Base-by-base conservation (phyloP, 768 basidiomycete genomes). In the Sistotremastrum niveocremeum region DNA sequence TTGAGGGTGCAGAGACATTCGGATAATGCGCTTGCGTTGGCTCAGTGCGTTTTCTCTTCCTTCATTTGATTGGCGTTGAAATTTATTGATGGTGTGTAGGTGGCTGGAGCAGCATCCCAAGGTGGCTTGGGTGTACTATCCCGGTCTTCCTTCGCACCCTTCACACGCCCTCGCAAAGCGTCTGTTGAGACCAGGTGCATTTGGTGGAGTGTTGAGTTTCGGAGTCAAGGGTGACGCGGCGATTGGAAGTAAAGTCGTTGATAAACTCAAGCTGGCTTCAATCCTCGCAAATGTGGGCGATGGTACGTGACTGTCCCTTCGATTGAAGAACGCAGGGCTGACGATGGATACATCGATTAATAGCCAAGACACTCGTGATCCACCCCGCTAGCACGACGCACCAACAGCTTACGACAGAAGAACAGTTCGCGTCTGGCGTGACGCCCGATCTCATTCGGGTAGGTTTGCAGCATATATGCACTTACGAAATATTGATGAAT, bases 361-460 rank as follows among this genome's bases (percentile, higher is more conserved):
- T 20, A 20, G 55, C 80, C n/a, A 85, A 87, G 63, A 84, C 80
- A 5, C 71, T 88, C 10, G 79, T 84, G 37, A 83, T 87, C 48
- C 81, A 84, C 55, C 84, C 85, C 1, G 81, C 78, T 4, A 72
- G 74, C 28, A 86, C 86, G 28, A 88, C 85, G 0, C 85, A 89
- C 55, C 67, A 76, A 36, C 83, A 86, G 59, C 65, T 86, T 41
- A 69, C 67, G 0, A 63, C 61, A 20, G 74, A 70, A 46, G 84
- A 87, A 56, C 77, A 77, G 54, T 49, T 68, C 7, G 63, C 69
- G 5, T 69, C 77, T n/a, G 85, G 85, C 5, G 82, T 86, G 7
- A 79, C 80, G 2, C 74, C 77, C 0, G 84, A 87, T 59, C 65
- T 85, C 42, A 83, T 88, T 49, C 71, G 84, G 38, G 82, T 81